A percentile compares a stretch with the other conserved stretches of the same genome.
These are phyloP conservation scores for Fraxinus ornus DNA, from an alignment of 305 asterid genomes.

Conservation along the genomic window DNA sequence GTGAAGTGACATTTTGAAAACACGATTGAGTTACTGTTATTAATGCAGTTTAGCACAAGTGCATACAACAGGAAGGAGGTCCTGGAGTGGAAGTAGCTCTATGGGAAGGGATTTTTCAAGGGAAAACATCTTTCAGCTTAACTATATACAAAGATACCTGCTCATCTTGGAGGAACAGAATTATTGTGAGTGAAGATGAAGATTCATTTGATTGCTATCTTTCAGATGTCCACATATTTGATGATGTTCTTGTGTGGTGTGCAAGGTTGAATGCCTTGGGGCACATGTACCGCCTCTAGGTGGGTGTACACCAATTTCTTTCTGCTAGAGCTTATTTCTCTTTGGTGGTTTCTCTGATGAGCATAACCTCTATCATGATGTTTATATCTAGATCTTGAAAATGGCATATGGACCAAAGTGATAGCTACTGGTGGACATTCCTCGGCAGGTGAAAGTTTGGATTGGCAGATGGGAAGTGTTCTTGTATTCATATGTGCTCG, in stretches of 20 bases:
- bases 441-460: conserved; percentile 84
- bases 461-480: conserved; percentile 65
- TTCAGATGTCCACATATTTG: conserved; percentile 91
- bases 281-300: conserved; percentile 82
- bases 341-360: conserved; percentile 94
- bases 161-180: conserved; percentile 85
- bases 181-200: conserved; percentile 91
- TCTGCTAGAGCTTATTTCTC: conserved; percentile 73
- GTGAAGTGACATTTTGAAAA: background rate
- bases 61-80: background rate
- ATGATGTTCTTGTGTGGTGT: conserved; percentile 83
- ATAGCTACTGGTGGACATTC: conserved; percentile 80
- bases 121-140: conserved; percentile 61
- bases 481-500: conserved; percentile 85
- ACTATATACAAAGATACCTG: conserved; percentile 37
- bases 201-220: conserved; percentile 70
- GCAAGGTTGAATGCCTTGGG: conserved; percentile 80
- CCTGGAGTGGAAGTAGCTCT: background rate
- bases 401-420: conserved; percentile 68
- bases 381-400: conserved; percentile 4
- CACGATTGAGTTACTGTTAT: background rate
- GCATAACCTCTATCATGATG: conserved; percentile 31
- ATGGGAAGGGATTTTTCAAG: conserved; percentile 14
- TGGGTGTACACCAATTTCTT: conserved; percentile 86
- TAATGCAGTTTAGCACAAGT: background rate